Percentiles rank a stretch among this genome's conserved stretches.
phyloP scores from a whole-genome alignment of 2,329 filamentous ascomycete genomes.

The Dactylellina parvicollis region DNA sequence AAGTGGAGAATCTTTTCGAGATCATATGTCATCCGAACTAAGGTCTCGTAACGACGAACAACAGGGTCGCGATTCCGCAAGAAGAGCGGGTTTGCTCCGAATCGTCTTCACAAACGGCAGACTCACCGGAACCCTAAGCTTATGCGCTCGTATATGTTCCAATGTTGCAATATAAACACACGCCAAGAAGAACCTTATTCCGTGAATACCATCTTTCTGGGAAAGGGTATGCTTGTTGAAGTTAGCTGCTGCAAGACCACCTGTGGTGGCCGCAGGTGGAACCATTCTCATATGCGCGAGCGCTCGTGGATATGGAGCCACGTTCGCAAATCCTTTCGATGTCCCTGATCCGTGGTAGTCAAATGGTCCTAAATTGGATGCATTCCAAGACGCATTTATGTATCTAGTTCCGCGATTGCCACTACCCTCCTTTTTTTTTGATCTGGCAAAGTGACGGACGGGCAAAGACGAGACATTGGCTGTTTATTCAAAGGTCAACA shows the following conservation, averaged over 20 bases:
- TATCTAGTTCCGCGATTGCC: background rate
- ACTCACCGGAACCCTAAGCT: slow-evolving; percentile 30
- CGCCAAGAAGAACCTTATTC: slow-evolving; percentile 19
- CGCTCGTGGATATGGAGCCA: background rate
- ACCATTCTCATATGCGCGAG: slow-evolving; percentile 12
- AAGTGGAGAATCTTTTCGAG: slow-evolving; percentile 26
- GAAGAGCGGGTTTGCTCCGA: too few species aligned
- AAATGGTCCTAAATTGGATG: background rate
- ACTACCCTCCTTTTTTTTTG: background rate
- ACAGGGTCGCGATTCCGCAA: slow-evolving; percentile 32
- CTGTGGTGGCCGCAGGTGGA: slow-evolving; percentile 34
- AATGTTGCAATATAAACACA: background rate
- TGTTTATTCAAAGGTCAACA: slow-evolving; percentile 9
- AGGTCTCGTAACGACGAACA: slow-evolving; percentile 17
- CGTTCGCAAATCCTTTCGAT: slow-evolving; percentile 1
- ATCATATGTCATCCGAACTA: slow-evolving; percentile 31
- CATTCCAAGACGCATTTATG: too few species aligned
- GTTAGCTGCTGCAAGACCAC: slow-evolving; percentile 30
- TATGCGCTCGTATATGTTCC: background rate
- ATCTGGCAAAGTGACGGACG: background rate
- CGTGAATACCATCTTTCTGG: slow-evolving; percentile 5
- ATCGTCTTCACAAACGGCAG: background rate
- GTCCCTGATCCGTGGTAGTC: slow-evolving; percentile 9
- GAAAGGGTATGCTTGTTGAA: slow-evolving; percentile 30
- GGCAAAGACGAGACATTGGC: slow-evolving; percentile 24